Conservation (phyloP, 1,284 basidiomycete species). For the Farysia itapuensis region DNA sequence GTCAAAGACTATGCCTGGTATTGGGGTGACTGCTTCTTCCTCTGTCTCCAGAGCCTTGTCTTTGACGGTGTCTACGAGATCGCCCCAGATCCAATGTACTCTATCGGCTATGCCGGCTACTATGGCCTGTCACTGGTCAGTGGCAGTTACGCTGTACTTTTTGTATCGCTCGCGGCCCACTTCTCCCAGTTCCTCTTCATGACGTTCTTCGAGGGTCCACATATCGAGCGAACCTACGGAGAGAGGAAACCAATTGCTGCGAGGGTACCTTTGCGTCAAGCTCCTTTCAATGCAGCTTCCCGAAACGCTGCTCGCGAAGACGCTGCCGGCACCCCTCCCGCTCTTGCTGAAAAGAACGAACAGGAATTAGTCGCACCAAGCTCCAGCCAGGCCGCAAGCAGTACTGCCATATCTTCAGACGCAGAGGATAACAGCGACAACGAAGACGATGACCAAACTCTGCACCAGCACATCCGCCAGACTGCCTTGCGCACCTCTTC, state of each 20-base stretch:
- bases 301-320: conserved; percentile 21
- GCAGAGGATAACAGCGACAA: conserved; percentile 27
- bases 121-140: conserved; percentile 90
- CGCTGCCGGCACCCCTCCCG: not conserved
- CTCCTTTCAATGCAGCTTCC: conserved; percentile 48
- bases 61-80: conserved; percentile 98
- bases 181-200: conserved; percentile 94
- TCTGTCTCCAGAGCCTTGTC: conserved; percentile 72
- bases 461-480: conserved; percentile 4
- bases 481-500: conserved; percentile 15
- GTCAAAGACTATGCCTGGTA: conserved; percentile 82
- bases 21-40: conserved; percentile 97
- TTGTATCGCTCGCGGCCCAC: conserved; percentile 88
- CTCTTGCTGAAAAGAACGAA: not conserved
- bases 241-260: conserved; percentile 46
- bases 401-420: conserved; percentile 26
- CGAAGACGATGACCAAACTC: conserved; percentile 10
- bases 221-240: conserved; percentile 63
- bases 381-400: conserved; percentile 35
- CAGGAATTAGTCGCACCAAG: conserved; percentile 11
- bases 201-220: conserved; percentile 95
- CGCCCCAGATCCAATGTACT: conserved; percentile 87
- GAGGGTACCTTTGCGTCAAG: conserved; percentile 20
- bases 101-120: conserved; percentile 72
- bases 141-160: conserved; percentile 86